These are phyloP conservation scores for Arabidopsis hybrid DNA, from an alignment of 441 rosid genomes.

Conservation along the genomic window DNA sequence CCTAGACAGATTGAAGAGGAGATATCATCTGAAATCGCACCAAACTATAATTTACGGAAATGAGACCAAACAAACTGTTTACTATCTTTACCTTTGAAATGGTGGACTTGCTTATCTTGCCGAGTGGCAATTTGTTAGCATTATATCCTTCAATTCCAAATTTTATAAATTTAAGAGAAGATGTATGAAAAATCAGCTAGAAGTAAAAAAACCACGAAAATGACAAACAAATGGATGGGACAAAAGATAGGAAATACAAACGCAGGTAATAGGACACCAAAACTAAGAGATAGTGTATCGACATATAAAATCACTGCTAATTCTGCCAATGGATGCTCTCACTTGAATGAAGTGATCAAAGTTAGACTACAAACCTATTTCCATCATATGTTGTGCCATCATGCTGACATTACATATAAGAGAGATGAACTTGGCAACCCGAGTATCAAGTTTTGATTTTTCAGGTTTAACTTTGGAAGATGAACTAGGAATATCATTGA, in stretches of 20 bases:
- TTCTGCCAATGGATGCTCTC: neutral
- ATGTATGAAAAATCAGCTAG: neutral
- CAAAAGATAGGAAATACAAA: neutral
- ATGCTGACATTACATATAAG: conserved; percentile 87
- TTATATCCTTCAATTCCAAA: conserved; percentile 71
- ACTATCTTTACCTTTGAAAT: conserved; percentile 64
- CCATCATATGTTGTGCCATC: conserved; percentile 97
- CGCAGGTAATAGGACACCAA: neutral
- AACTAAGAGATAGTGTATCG: neutral
- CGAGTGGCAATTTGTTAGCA: conserved; percentile 94
- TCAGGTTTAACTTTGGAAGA: conserved; percentile 58
- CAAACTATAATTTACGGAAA: neutral
- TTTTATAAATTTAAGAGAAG: conserved; percentile 10
- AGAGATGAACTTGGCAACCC: conserved; percentile 78
- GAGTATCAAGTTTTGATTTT: conserved; percentile 70
- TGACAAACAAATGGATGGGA: neutral
- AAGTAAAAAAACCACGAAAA: too few relatives aligned
- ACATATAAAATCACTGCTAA: conserved; percentile 4
- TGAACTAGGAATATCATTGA: conserved; percentile 45
- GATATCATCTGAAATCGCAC: conserved; percentile 19
- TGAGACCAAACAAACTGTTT: conserved; percentile 6
- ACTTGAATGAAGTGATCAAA: conserved; percentile 14
- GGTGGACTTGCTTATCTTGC: conserved; percentile 88
- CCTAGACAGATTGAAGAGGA: conserved; percentile 55
- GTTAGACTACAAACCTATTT: conserved; percentile 66